Base-by-base conservation (phyloP, 768 basidiomycete species). In the Stropharia rugosoannulata region DNA sequence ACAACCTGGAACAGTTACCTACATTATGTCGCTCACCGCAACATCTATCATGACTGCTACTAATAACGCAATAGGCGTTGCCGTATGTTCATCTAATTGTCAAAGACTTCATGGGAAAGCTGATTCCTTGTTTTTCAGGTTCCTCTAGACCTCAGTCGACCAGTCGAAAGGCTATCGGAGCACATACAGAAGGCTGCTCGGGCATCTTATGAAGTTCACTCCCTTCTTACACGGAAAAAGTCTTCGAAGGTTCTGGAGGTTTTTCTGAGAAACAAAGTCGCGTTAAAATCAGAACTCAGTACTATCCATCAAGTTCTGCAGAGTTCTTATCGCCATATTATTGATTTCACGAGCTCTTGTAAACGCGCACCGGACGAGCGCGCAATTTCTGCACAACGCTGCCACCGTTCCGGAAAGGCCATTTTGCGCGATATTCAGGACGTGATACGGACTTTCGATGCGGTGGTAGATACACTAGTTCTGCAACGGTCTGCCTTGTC, bases 121-220 rank as follows among this genome's bases (percentile, higher is more conserved):
- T 8, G 13, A 22, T 19, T 7, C 2, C 27, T 41, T 41, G 15
- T 10, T 1, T 39, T 16, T 39, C 37, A 65, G 64, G 47, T 43
- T 12, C 53, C 56, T 13, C 54, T 52, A 10, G 43, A 50, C n/a
- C 56, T 65, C 36, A 62, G 57, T 18, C 47, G 55, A 13, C 62
- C 64, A 8, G 37, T 65, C 35, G 51, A 54, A n/a, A 56, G 41
- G 19, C 56, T 66, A 4, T 57, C 61, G 8, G 59, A 63, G 19
- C 56, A 58, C 45, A 55, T 63, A 2, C 62, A 62, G 15, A 58
- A 56, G 41, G 56, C 56, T 2, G 56, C 59, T 59, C 50, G 54
- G 5, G 52, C 61, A 55, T 62, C 62, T 43, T 63, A 60, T 57
- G 59, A 59, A 27, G 56, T 66, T 27, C 64, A 66, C 32, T 54